A percentile compares a stretch with the other conserved stretches of the same genome.
These are phyloP conservation scores for Candida ortonii DNA, from an alignment of 805 yeast species.

Conservation along the genomic window DNA sequence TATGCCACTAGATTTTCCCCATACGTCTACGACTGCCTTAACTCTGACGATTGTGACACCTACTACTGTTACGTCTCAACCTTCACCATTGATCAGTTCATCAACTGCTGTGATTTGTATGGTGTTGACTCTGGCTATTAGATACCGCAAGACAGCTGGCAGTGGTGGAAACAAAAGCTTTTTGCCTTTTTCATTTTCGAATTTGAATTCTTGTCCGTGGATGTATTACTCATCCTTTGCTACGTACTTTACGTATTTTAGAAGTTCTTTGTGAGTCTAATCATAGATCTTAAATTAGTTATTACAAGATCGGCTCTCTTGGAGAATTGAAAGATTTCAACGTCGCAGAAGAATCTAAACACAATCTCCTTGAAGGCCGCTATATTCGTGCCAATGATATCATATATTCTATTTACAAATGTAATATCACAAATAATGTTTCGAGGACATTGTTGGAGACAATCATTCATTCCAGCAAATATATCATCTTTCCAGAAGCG, in stretches of 20 bases:
- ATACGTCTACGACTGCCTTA: conserved; percentile 47
- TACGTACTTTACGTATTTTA: too few relatives aligned
- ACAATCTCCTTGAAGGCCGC: too few relatives aligned
- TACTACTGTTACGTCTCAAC: conserved; percentile 42
- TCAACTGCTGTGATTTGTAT: conserved; percentile 19
- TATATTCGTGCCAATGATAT: too few relatives aligned
- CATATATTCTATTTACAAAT: conserved; percentile 7
- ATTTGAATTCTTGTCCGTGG: too few relatives aligned
- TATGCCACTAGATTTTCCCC: conserved; percentile 56
- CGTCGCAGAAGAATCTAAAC: too few relatives aligned
- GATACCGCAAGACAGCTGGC: not conserved
- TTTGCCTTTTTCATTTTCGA: not conserved
- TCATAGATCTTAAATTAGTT: too few relatives aligned
- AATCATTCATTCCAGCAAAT: conserved; percentile 26
- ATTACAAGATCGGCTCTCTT: too few relatives aligned
- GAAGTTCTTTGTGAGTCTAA: too few relatives aligned
- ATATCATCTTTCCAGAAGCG: conserved; percentile 56
- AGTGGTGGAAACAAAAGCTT: not conserved
- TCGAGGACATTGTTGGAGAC: not conserved
- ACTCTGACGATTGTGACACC: conserved; percentile 44
- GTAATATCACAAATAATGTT: not conserved
- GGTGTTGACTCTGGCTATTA: conserved; percentile 4
- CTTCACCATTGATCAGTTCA: conserved; percentile 35
- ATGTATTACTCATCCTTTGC: too few relatives aligned
- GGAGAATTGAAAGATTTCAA: too few relatives aligned